A percentile compares a stretch with the other conserved stretches of the same genome.
Conservation (phyloP, 164 flowering plant species). For the Platanus orientalis region DNA sequence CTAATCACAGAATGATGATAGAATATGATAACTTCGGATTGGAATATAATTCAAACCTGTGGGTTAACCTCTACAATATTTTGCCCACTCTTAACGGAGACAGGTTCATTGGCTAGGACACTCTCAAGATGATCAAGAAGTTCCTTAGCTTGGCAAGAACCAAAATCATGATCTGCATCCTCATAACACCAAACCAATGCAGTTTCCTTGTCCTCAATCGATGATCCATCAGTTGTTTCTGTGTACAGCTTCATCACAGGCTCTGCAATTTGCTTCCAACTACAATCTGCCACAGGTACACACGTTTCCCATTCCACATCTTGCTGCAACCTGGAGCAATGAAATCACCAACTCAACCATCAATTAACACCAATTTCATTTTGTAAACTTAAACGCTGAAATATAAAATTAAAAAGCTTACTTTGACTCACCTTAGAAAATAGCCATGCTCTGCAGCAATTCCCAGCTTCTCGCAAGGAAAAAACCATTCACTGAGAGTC, state of each 20-base stretch:
- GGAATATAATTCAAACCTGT: not conserved
- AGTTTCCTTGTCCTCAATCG: slow-evolving; percentile 5
- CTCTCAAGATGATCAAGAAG: slow-evolving; percentile 11
- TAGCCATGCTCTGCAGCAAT: slow-evolving; percentile 9
- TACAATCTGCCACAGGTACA: slow-evolving; percentile 1
- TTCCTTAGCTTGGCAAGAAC: slow-evolving; percentile 9
- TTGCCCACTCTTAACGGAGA: slow-evolving; percentile 7
- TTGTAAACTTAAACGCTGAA: not conserved
- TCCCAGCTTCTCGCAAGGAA: slow-evolving; percentile 7
- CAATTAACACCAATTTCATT: not conserved
- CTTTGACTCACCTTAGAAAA: not conserved
- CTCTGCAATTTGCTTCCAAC: slow-evolving; percentile 7
- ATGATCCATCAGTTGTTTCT: slow-evolving; percentile 10
- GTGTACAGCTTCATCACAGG: slow-evolving; percentile 13
- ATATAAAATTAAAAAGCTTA: not conserved
- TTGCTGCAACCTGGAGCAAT: not conserved
- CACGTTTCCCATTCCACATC: slow-evolving; percentile 6
- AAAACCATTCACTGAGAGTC: slow-evolving; percentile 9
- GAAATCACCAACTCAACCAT: too few species aligned
- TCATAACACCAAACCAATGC: slow-evolving; percentile 5
- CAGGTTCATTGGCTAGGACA: slow-evolving; percentile 11
- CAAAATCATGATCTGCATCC: slow-evolving; percentile 8
- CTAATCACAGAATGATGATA: not conserved
- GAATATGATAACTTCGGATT: not conserved
- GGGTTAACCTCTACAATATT: slow-evolving; percentile 9